Conservation (phyloP, 768 basidiomycete genomes). For the Melanogaster broomeanus region DNA sequence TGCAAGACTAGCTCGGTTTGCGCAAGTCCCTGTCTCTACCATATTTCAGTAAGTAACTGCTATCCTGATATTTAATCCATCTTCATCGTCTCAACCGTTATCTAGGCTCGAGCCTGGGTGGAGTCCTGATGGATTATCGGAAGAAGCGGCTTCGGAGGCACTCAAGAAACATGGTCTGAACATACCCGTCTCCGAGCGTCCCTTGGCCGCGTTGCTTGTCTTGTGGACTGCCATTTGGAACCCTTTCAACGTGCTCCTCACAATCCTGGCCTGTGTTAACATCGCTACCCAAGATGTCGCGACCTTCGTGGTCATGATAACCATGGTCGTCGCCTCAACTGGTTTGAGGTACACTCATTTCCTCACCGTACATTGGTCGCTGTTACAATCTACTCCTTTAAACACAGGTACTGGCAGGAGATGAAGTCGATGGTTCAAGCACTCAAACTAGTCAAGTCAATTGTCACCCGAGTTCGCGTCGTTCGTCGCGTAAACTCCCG, state of each 20-base stretch:
- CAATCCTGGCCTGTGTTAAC: constrained; percentile 32
- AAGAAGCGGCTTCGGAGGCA: constrained; percentile 16
- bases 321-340: constrained; percentile 37
- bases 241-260: constrained; percentile 36
- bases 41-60: constrained; percentile 25
- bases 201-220: constrained; percentile 28
- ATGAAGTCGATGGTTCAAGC: constrained; percentile 36
- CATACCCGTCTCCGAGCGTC: constrained; percentile 31
- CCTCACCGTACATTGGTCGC: neutral
- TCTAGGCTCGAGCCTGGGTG: constrained; percentile 28
- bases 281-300: constrained; percentile 34
- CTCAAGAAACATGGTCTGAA: constrained; percentile 29
- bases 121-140: constrained; percentile 23
- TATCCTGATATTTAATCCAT: neutral
- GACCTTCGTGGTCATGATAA: constrained; percentile 36
- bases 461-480: constrained; percentile 34
- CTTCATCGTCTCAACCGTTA: neutral
- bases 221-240: constrained; percentile 36
- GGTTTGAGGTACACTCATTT: constrained; percentile 25
- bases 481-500: constrained; percentile 25
- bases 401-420: constrained; percentile 33
- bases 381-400: neutral
- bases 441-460: constrained; percentile 33
- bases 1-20: constrained; percentile 26
- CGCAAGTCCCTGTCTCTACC: constrained; percentile 20